phyloP scores from a whole-genome alignment of 306 rosid genomes.

The Senna tora region DNA sequence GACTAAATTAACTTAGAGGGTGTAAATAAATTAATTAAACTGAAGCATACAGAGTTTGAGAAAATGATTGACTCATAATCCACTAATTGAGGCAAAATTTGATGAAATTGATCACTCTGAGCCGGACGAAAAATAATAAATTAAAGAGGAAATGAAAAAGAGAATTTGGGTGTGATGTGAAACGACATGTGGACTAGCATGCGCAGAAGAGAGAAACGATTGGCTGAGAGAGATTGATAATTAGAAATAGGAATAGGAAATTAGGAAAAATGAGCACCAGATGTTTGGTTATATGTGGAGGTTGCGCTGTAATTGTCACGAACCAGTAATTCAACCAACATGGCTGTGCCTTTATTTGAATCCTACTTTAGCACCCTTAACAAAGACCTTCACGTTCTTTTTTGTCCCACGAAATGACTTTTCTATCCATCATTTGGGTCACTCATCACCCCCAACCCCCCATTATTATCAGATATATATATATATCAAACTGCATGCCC shows the following conservation, averaged over 20 bases:
- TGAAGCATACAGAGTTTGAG: not conserved
- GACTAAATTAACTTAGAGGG: too few species aligned
- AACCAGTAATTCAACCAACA: conserved; percentile 50
- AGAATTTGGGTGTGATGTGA: conserved; percentile 46
- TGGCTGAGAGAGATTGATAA: conserved; percentile 48
- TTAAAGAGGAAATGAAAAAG: not conserved
- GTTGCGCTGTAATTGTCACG: conserved; percentile 62
- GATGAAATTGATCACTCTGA: too few species aligned
- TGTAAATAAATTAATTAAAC: not conserved
- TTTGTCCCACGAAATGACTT: conserved; percentile 42
- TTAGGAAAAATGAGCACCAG: conserved; percentile 31
- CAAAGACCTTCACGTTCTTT: conserved; percentile 59
- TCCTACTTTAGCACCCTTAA: conserved; percentile 47
- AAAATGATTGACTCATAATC: conserved; percentile 1
- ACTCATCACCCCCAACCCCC: not conserved
- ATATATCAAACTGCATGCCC: too few species aligned
- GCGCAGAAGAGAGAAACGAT: conserved; percentile 46
- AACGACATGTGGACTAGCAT: conserved; percentile 42
- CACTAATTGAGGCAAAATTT: conserved; percentile 41
- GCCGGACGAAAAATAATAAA: not conserved
- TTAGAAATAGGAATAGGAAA: conserved; percentile 34
- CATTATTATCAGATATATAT: not conserved
- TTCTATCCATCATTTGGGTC: conserved; percentile 34
- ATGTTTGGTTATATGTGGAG: conserved; percentile 32
- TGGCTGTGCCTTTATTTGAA: conserved; percentile 49